A percentile compares a stretch with the other conserved stretches of the same genome.
Evolutionary conservation across 169 alveolate genomes (phyloP).

Genomic region (Cyclospora cayetanensis): DNA sequence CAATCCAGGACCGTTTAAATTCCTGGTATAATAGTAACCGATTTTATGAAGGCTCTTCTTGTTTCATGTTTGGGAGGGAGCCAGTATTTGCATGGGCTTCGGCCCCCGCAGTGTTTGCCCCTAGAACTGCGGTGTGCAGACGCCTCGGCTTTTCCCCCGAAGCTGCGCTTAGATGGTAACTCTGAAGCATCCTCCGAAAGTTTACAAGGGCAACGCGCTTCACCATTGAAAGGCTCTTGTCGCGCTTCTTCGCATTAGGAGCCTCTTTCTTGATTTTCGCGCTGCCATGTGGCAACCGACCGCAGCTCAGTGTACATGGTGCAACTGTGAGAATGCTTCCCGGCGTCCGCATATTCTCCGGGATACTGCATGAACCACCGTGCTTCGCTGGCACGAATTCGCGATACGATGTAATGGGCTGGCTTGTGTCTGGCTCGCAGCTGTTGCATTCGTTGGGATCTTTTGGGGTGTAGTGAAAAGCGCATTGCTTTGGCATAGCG

Average conservation of each 20-base stretch:
- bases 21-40: no score
- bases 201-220: not conserved
- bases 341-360: not conserved
- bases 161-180: no score
- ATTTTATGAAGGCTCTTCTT: no score
- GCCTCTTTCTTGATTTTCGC: not conserved
- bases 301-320: not conserved
- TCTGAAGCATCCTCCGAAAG: not conserved
- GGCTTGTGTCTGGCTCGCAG: not conserved
- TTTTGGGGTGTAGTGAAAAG: not conserved
- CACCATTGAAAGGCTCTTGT: not conserved
- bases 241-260: not conserved
- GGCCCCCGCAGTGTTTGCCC: no score
- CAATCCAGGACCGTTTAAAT: no score
- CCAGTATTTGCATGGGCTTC: no score
- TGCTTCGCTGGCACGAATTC: constrained; percentile 19
- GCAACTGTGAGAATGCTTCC: not conserved
- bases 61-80: no score
- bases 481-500: not conserved
- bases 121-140: no score
- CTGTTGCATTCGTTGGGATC: constrained; percentile 19
- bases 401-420: constrained; percentile 22
- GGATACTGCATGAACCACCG: not conserved
- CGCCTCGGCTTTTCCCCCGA: no score
- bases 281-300: not conserved